These are phyloP conservation scores for Camellia lanceoleosa DNA, from an alignment of 148 eudicot species.

Conservation along the genomic window DNA sequence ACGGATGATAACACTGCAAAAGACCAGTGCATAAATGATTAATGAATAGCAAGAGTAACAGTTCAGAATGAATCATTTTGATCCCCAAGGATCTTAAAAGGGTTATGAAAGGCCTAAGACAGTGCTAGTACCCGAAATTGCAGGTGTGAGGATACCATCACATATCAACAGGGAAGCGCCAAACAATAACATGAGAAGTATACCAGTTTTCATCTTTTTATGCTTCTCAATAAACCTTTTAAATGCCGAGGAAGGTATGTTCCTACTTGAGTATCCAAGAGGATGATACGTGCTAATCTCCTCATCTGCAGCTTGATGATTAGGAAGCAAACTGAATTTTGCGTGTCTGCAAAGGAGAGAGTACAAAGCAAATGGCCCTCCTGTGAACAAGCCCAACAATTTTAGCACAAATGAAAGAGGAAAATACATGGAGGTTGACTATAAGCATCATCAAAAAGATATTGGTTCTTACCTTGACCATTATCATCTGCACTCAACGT, in stretches of 20 bases:
- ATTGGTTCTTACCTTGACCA: conserved; percentile 44
- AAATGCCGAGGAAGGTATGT: conserved; percentile 20
- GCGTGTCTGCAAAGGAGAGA: conserved; percentile 52
- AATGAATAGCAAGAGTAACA: background rate
- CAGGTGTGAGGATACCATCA: conserved; percentile 44
- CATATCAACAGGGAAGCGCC: conserved; percentile 44
- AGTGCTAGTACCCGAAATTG: conserved; percentile 36
- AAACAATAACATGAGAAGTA: conserved; percentile 38
- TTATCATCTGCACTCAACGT: conserved; percentile 46
- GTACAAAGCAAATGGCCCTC: conserved; percentile 54
- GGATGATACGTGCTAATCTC: conserved; percentile 41
- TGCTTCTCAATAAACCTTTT: conserved; percentile 35
- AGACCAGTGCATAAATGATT: conserved; percentile 5
- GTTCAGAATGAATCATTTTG: background rate
- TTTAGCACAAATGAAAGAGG: background rate
- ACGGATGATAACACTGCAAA: conserved; percentile 48
- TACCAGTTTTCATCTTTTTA: conserved; percentile 28
- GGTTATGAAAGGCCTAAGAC: background rate
- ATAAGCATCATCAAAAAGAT: background rate
- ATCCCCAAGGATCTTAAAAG: background rate
- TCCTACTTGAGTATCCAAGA: conserved; percentile 29
- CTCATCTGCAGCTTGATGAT: conserved; percentile 50
- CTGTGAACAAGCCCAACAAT: conserved; percentile 19
- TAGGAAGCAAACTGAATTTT: conserved; percentile 14
- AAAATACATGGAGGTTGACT: background rate